Evolutionary conservation across 1,284 basidiomycete species (phyloP).

Genomic region (Leccinum subfulvum): DNA sequence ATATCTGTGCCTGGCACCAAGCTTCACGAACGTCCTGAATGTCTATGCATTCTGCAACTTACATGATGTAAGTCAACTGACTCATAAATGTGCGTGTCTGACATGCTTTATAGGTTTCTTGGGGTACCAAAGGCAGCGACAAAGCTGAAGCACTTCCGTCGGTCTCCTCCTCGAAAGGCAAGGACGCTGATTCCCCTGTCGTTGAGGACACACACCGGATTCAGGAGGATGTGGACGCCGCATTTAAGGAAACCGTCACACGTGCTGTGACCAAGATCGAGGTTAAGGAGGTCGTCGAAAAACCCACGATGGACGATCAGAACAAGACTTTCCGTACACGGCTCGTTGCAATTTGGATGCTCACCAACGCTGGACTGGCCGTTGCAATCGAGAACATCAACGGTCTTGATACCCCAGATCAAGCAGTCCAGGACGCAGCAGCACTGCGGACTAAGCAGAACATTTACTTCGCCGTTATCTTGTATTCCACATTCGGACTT

Average conservation of each 20-base stretch:
- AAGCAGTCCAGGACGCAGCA: slow-evolving; percentile 43
- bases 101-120: slow-evolving; percentile 58
- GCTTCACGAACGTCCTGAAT: slow-evolving; percentile 92
- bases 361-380: slow-evolving; percentile 77
- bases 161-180: slow-evolving; percentile 80
- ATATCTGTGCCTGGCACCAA: slow-evolving; percentile 86
- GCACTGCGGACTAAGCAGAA: slow-evolving; percentile 64
- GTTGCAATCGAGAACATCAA: slow-evolving; percentile 85
- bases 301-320: slow-evolving; percentile 86
- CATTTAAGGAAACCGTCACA: slow-evolving; percentile 91
- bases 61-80: slow-evolving; percentile 65
- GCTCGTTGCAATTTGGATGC: slow-evolving; percentile 84
- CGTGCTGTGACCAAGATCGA: slow-evolving; percentile 86
- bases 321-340: slow-evolving; percentile 95
- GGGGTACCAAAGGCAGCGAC: slow-evolving; percentile 97
- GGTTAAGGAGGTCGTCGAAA: slow-evolving; percentile 68
- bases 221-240: slow-evolving; percentile 89
- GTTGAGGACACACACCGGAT: slow-evolving; percentile 80
- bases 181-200: slow-evolving; percentile 72
- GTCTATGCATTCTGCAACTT: slow-evolving; percentile 96
- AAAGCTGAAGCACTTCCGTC: slow-evolving; percentile 94
- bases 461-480: slow-evolving; percentile 78
- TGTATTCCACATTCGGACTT: slow-evolving; percentile 88
- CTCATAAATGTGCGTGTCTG: slow-evolving; percentile 1
- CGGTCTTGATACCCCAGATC: slow-evolving; percentile 56